Percentiles rank a stretch among this genome's conserved stretches.
Evolutionary conservation across 768 basidiomycete species (phyloP).

Genomic region (Mycena belliarum): DNA sequence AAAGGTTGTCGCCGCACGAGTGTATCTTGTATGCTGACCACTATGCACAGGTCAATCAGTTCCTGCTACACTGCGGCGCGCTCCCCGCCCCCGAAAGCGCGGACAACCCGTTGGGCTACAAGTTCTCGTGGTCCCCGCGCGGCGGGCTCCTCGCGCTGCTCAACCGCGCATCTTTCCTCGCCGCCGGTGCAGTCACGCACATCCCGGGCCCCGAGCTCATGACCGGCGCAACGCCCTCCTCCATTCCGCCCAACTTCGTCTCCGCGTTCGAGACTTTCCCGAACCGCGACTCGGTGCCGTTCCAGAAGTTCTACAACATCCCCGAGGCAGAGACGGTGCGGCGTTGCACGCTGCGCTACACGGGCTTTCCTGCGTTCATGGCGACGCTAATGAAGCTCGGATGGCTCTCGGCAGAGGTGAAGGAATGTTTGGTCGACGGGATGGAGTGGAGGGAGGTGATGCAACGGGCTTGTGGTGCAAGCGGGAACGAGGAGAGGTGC

Average conservation of each 20-base stretch:
- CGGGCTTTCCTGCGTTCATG: constrained; percentile 96
- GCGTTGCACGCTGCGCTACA: constrained; percentile 90
- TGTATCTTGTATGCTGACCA: not conserved
- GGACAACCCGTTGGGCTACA: constrained; percentile 95
- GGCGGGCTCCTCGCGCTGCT: constrained; percentile 93
- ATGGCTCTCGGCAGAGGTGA: constrained; percentile 73
- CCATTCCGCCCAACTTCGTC: constrained; percentile 55
- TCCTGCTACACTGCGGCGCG: constrained; percentile 94
- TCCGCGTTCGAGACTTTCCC: constrained; percentile 86
- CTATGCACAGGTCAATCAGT: constrained; percentile 72
- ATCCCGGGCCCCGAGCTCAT: constrained; percentile 85
- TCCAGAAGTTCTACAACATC: constrained; percentile 89
- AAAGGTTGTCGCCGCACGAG: constrained; percentile 30
- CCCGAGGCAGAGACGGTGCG: constrained; percentile 91
- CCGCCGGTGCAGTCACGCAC: constrained; percentile 60
- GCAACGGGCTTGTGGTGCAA: constrained; percentile 70
- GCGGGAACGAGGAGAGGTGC: constrained; percentile 69
- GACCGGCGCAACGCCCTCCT: constrained; percentile 87
- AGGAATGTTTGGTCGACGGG: constrained; percentile 75
- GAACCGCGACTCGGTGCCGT: constrained; percentile 90
- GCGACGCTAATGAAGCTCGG: constrained; percentile 83
- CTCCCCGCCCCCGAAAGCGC: constrained; percentile 90
- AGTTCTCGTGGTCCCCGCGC: constrained; percentile 97
- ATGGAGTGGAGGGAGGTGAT: constrained; percentile 85
- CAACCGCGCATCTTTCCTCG: constrained; percentile 84